Conservation (phyloP, 2,329 filamentous ascomycete species). For the Furcasterigmium sp. region DNA sequence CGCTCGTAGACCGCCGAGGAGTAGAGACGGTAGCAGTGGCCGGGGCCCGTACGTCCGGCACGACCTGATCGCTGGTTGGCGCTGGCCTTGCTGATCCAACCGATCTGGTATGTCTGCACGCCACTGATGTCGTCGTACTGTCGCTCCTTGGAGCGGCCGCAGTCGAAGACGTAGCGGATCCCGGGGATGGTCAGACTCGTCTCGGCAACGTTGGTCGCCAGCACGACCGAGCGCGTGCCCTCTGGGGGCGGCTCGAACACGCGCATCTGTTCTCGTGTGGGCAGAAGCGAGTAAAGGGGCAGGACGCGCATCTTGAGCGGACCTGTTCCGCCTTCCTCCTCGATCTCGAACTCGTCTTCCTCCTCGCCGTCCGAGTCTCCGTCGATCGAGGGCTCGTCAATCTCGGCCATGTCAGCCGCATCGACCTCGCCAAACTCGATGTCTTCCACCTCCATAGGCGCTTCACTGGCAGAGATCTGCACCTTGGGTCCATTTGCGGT, state of each 20-base stretch:
- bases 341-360: constrained; percentile 62
- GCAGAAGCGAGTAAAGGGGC: constrained; percentile 89
- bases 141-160: constrained; percentile 86
- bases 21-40: constrained; percentile 92
- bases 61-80: constrained; percentile 88
- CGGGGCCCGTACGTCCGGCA: constrained; percentile 90
- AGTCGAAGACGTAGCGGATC: constrained; percentile 93
- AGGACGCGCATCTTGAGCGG: constrained; percentile 74
- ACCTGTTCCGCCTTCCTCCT: constrained; percentile 54
- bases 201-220: constrained; percentile 95
- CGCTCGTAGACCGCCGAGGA: constrained; percentile 91
- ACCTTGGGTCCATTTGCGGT: constrained; percentile 60
- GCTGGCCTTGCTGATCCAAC: constrained; percentile 97
- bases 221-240: constrained; percentile 75
- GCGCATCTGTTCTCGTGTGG: constrained; percentile 82
- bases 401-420: constrained; percentile 56
- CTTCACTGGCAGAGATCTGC: constrained; percentile 69
- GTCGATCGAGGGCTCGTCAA: constrained; percentile 51
- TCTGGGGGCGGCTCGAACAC: constrained; percentile 85
- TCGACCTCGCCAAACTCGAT: constrained; percentile 71
- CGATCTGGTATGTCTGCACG: constrained; percentile 91
- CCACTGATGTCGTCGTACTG: constrained; percentile 83
- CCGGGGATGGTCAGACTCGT: constrained; percentile 96
- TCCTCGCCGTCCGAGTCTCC: constrained; percentile 53
- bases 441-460: constrained; percentile 79